Percentiles rank a stretch among this genome's conserved stretches.
These are phyloP conservation scores for Teunomyces tritomae DNA, from an alignment of 805 yeast genomes.

Conservation along the genomic window DNA sequence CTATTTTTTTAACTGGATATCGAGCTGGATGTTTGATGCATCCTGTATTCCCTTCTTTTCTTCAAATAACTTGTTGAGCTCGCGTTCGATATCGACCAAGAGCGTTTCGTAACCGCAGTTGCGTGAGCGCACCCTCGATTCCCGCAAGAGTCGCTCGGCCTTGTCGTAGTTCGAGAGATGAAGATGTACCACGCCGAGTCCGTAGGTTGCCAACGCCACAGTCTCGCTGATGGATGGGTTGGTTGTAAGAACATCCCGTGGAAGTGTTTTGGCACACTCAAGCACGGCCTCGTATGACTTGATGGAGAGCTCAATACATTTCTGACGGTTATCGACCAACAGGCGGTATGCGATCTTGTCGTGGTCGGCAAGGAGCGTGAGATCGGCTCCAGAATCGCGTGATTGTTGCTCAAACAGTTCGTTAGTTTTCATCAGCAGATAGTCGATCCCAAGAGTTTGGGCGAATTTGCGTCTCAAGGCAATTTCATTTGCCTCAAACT, in stretches of 20 bases:
- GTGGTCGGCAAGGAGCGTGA: conserved; percentile 16
- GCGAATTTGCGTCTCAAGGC: conserved; percentile 22
- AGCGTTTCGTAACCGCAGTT: conserved; percentile 65
- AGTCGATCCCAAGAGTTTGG: conserved; percentile 24
- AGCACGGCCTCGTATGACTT: conserved; percentile 37
- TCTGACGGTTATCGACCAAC: conserved; percentile 17
- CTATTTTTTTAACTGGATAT: conserved; percentile 19
- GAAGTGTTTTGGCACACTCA: conserved; percentile 29
- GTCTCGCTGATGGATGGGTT: conserved; percentile 51
- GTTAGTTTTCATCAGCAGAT: conserved; percentile 13
- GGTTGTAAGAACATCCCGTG: conserved; percentile 20
- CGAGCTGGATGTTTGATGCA: conserved; percentile 21
- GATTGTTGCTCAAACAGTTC: conserved; percentile 5
- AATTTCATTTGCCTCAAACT: conserved; percentile 50
- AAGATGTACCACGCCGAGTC: conserved; percentile 76
- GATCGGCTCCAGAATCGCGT: neutral
- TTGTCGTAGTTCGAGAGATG: conserved; percentile 53
- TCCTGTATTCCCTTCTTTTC: conserved; percentile 22
- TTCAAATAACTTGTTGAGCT: conserved; percentile 52
- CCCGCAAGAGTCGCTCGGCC: conserved; percentile 62
- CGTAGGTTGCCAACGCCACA: conserved; percentile 78
- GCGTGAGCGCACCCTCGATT: conserved; percentile 67
- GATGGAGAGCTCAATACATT: conserved; percentile 28
- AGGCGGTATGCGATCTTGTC: conserved; percentile 25
- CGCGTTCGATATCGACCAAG: conserved; percentile 62